Evolutionary conservation across 179 eudicot species (phyloP), one percentile per base, ranked within the genome.

Genomic region (Amaranthus tricolor): DNA sequence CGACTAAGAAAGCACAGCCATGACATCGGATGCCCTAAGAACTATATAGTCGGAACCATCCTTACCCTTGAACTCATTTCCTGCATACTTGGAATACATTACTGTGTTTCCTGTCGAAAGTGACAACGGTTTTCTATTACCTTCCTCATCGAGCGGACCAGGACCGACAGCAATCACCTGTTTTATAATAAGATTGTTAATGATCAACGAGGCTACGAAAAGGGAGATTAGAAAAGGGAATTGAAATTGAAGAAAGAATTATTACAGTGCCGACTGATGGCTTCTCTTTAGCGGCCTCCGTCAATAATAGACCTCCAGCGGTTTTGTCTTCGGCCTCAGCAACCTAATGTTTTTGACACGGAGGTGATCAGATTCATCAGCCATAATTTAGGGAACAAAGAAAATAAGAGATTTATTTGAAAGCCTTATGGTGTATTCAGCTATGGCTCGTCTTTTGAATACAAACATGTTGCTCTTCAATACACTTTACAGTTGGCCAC

Each of bases 191-290:
- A 57, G 6, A 69, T 21, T 0, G 20, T 9, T 55, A 43, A 59
- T 31, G 3, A 9, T 21, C 60, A 45, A 40, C 6, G 17, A 21
- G 21, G n/a, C 1, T 49, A 53, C 44, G 52, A 64, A n/a, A 52
- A 3, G 24, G 20, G 24, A 19, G 47, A 44, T 0, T 7, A 17
- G 12, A 6, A 21, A 7, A 71, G 7, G 20, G 2, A 60, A 48
- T 13, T 17, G 13, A 56, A 31, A 43, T 8, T 6, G 14, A 17
- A 40, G 58, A 47, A 62, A 12, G 44, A 15, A 59, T 53, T 24
- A 88, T 88, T 87, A 94, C 98, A 31, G 93, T 92, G 84, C 98
- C 98, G 74, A 89, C 80, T 65, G 96, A 90, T 49, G 98, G 98
- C 85, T 90, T 94, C 80, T 94, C 97, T 86, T 92, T 94, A 52